Evolutionary conservation across 768 basidiomycete species (phyloP).

Genomic region (Stropharia rugosoannulata): DNA sequence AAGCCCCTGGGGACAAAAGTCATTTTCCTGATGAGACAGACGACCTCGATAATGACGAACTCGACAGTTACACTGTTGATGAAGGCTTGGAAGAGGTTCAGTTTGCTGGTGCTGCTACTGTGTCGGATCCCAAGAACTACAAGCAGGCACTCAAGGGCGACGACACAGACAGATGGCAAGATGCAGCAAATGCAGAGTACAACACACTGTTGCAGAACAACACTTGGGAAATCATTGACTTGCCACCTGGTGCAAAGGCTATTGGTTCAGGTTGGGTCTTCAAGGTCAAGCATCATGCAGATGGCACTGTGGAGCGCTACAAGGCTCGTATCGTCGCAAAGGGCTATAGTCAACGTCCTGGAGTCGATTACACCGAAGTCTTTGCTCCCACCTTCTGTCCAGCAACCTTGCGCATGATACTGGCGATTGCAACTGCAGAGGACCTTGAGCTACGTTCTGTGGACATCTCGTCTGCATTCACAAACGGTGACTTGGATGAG

Average conservation of each 20-base stretch:
- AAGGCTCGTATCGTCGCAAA: conserved; percentile 15
- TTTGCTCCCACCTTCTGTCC: conserved; percentile 8
- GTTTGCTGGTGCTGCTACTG: too few species aligned
- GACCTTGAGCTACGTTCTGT: conserved; percentile 25
- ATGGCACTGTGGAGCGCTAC: conserved; percentile 10
- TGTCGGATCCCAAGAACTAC: too few species aligned
- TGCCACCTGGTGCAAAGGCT: not conserved
- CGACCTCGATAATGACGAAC: too few species aligned
- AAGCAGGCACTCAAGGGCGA: too few species aligned
- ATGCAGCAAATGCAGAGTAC: too few species aligned
- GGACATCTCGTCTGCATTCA: conserved; percentile 27
- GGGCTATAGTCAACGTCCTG: conserved; percentile 11
- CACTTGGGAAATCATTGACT: too few species aligned
- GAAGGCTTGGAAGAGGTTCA: too few species aligned
- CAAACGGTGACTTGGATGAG: conserved; percentile 22
- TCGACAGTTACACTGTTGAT: too few species aligned
- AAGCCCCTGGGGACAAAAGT: too few species aligned
- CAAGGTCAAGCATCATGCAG: conserved; percentile 9
- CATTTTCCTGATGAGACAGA: too few species aligned
- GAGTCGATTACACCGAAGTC: conserved; percentile 7
- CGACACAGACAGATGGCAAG: too few species aligned
- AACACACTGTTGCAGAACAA: too few species aligned
- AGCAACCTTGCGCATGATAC: not conserved
- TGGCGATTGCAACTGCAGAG: conserved; percentile 25
- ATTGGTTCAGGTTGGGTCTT: conserved; percentile 15